phyloP scores from a whole-genome alignment of 1,284 basidiomycete species.

The Ceratobasidium sp. region DNA sequence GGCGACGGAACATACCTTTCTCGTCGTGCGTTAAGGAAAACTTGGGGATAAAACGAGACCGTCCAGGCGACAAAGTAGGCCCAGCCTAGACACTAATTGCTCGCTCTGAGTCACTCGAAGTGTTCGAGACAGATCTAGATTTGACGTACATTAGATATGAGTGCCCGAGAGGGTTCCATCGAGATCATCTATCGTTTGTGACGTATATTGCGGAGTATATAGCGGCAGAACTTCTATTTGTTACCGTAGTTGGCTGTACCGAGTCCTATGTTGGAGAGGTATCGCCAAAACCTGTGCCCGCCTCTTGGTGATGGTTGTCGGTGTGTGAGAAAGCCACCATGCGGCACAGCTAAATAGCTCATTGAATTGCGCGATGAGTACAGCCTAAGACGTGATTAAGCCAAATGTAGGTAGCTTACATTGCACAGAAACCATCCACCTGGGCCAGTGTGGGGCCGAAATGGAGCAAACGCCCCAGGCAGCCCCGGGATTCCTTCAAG shows the following conservation, averaged over 20 bases:
- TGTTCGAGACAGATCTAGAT: not conserved
- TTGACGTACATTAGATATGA: constrained; percentile 30
- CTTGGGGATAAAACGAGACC: constrained; percentile 51
- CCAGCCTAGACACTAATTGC: constrained; percentile 46
- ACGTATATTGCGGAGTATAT: not conserved
- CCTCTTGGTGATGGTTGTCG: constrained; percentile 17
- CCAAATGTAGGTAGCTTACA: constrained; percentile 18
- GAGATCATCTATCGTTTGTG: not conserved
- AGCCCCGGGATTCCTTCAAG: too few species aligned
- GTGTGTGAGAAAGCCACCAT: not conserved
- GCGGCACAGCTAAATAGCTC: not conserved
- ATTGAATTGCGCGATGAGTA: constrained; percentile 2
- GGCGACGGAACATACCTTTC: constrained; percentile 26
- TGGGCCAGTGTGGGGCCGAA: too few species aligned
- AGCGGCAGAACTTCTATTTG: constrained; percentile 11
- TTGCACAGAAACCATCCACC: not conserved
- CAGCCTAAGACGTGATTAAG: not conserved
- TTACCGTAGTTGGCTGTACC: not conserved
- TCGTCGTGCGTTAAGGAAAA: constrained; percentile 35
- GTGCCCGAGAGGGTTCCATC: constrained; percentile 11
- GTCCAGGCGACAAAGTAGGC: constrained; percentile 47
- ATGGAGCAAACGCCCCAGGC: too few species aligned
- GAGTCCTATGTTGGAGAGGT: not conserved
- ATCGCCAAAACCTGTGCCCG: not conserved
- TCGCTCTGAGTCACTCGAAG: not conserved